Conservation (phyloP, 148 eudicot species). For the Rhododendron ferrugineum region DNA sequence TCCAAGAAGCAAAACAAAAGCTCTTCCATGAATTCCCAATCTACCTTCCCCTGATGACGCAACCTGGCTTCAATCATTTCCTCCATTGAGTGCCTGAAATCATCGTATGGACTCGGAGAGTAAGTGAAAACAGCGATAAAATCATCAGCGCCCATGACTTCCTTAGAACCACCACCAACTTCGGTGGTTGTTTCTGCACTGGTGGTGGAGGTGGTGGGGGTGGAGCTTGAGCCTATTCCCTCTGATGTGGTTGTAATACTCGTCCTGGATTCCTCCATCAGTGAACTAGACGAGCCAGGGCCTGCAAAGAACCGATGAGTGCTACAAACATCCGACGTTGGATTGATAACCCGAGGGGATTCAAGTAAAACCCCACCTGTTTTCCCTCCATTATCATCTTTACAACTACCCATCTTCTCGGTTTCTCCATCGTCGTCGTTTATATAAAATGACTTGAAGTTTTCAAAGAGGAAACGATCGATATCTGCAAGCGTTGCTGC, state of each 20-base stretch:
- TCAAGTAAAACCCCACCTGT: constrained; percentile 11
- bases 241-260: constrained; percentile 15
- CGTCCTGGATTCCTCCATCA: constrained; percentile 25
- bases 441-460: constrained; percentile 51
- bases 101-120: constrained; percentile 55
- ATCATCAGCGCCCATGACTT: constrained; percentile 26
- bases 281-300: constrained; percentile 41
- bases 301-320: constrained; percentile 41
- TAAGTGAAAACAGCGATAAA: constrained; percentile 50
- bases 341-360: constrained; percentile 10
- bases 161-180: not conserved
- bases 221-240: constrained; percentile 14
- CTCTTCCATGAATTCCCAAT: constrained; percentile 83
- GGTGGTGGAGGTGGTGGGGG: not conserved
- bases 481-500: constrained; percentile 60
- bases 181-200: not conserved
- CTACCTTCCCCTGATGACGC: constrained; percentile 33
- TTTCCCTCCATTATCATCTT: not conserved
- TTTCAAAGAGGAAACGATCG: constrained; percentile 60
- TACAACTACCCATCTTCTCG: not conserved
- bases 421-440: constrained; percentile 1
- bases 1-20: constrained; percentile 59
- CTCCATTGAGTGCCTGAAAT: constrained; percentile 67
- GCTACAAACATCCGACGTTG: constrained; percentile 38
- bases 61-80: constrained; percentile 51